These are phyloP conservation scores for Claviceps paspali DNA, from an alignment of 2,329 filamentous ascomycete species.

Conservation along the genomic window DNA sequence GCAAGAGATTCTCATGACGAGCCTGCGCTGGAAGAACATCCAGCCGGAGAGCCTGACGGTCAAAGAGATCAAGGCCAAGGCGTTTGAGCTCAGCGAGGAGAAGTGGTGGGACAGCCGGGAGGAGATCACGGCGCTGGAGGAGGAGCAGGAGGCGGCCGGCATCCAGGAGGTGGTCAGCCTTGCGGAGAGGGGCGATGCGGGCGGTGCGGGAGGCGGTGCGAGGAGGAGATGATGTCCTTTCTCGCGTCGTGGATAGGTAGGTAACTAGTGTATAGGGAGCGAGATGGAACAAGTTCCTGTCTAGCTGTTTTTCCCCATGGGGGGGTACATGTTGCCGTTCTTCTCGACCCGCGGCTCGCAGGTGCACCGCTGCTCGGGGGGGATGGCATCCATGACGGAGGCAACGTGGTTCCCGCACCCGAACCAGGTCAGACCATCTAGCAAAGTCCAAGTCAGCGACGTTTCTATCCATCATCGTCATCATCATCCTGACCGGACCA, in stretches of 20 bases:
- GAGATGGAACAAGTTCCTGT: slow-evolving; percentile 12
- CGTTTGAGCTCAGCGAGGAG: slow-evolving; percentile 81
- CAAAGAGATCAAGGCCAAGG: slow-evolving; percentile 86
- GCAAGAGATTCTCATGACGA: slow-evolving; percentile 75
- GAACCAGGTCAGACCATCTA: too few relatives aligned
- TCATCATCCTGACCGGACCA: too few relatives aligned
- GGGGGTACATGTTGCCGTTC: slow-evolving; percentile 48
- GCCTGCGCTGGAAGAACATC: slow-evolving; percentile 51
- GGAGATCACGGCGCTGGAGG: slow-evolving; percentile 79
- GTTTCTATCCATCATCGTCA: too few relatives aligned
- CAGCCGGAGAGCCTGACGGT: slow-evolving; percentile 54
- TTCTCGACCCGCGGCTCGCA: slow-evolving; percentile 49
- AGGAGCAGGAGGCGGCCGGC: slow-evolving; percentile 88
- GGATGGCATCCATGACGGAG: slow-evolving; percentile 44
- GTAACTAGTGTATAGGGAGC: too few relatives aligned
- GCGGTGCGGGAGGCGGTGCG: slow-evolving; percentile 12
- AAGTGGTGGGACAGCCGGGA: slow-evolving; percentile 99
- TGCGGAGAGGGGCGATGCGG: slow-evolving; percentile 52
- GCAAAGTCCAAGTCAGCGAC: too few relatives aligned
- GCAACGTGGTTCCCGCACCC: slow-evolving; percentile 50
- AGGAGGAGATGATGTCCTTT: slow-evolving; percentile 21
- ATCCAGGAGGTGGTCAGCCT: slow-evolving; percentile 90
- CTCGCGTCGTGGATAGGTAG: too few relatives aligned
- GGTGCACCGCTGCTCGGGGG: slow-evolving; percentile 44
- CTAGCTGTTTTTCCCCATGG: slow-evolving; percentile 33